Evolutionary conservation across 202 grass and related monocot genomes (phyloP), one percentile per base, ranked within the genome.

Genomic region (Eragrostis tef): DNA sequence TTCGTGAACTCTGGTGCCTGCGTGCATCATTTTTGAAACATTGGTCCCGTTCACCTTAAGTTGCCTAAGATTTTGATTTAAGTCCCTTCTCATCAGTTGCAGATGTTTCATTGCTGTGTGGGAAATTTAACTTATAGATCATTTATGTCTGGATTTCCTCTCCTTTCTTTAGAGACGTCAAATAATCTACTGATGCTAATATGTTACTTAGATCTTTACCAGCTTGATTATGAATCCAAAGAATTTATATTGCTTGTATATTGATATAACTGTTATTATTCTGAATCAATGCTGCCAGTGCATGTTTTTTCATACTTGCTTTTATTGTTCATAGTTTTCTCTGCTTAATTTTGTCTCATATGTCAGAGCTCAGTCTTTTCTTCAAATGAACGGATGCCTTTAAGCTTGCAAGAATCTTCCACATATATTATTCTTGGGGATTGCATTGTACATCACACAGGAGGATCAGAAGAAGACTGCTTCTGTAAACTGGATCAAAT

Each of bases 301-400:
- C 50, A 25, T 83, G 31, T 59, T 81, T 71, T 26, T 51, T 56
- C 15, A 67, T 87, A 42, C 45, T 71, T 61, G 42, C 15, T 53
- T 56, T 71, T 68, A 46, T 57, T 49, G 27, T 86, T 80, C 52
- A 19, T 61, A 52, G 17, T 64, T 50, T 62, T 71, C 17, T 79
- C 80, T 87, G 17, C 31, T 83, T 25, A 82, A 47, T 85, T 56
- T 83, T 66, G 70, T 62, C 20, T 81, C 27, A 79, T 73, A 71
- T 90, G 73, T 64, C 88, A 94, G 95, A 75, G 67, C 56, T 70
- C 45, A 49, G 46, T 94, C 50, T 71, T 73, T 69, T 91, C 88
- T 19, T 90, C 85, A 68, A 84, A 94, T 86, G 73, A 70, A 85
- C 88, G 68, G 61, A 88, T 98, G 86, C 92, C 95, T 17, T 26